These are phyloP conservation scores for Fusarium scirpi DNA, from an alignment of 2,329 filamentous ascomycete species.

Conservation along the genomic window DNA sequence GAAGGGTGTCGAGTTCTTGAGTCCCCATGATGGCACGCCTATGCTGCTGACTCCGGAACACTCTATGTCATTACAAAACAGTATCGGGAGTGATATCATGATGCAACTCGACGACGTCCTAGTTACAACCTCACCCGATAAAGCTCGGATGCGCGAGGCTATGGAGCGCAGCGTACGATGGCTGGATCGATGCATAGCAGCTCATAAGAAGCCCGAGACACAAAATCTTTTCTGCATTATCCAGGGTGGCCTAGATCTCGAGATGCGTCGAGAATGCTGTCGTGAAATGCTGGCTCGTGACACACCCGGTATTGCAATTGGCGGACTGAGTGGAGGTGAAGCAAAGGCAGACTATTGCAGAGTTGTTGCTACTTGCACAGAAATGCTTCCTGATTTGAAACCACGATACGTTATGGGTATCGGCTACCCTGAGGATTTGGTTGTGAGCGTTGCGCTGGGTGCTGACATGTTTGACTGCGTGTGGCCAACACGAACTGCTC, in stretches of 20 bases:
- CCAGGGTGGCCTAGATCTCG: conserved; percentile 91
- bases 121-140: conserved; percentile 92
- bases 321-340: conserved; percentile 93
- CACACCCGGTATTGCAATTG: conserved; percentile 96
- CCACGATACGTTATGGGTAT: conserved; percentile 99
- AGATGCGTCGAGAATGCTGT: conserved; percentile 86
- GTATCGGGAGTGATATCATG: conserved; percentile 97
- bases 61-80: conserved; percentile 95
- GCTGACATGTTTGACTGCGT: conserved; percentile 99
- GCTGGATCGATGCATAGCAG: conserved; percentile 93
- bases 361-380: conserved; percentile 89
- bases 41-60: conserved; percentile 99
- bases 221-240: conserved; percentile 99
- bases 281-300: conserved; percentile 87
- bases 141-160: conserved; percentile 87
- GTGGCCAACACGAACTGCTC: conserved; percentile 95
- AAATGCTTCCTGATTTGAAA: conserved; percentile 86
- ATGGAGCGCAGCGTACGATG: conserved; percentile 96
- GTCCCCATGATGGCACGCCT: conserved; percentile 91
- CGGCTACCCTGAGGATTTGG: conserved; percentile 94
- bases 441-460: conserved; percentile 92
- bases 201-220: conserved; percentile 82
- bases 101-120: conserved; percentile 99
- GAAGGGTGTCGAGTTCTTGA: conserved; percentile 94
- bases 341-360: conserved; percentile 93